Base-by-base conservation (phyloP, 352 stramenopile species). In the Phytophthora uliginosa region DNA sequence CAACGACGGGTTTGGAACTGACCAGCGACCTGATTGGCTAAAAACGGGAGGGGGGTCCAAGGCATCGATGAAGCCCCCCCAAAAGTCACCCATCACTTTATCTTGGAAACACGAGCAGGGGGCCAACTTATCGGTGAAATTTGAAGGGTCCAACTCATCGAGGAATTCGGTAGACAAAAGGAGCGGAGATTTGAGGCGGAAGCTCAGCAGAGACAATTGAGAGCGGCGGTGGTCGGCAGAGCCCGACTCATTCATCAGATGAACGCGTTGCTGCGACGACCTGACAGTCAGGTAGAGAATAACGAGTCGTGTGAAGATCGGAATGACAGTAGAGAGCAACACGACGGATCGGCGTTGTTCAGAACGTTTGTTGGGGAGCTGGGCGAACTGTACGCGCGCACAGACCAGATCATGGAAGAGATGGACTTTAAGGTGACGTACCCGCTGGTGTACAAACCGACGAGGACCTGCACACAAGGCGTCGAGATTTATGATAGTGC, bases 221-320 rank as follows among this genome's bases (percentile, higher is more conserved):
- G 62, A 47, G 26, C 26, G 26, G 62, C 48, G 2, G 69, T 76
- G 56, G 45, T 67, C 13, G 38, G 45, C 9, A 58, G 57, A 47
- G 48, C 50, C 6, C 54, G 56, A n/a, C 36, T 72, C 26, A 68
- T 76, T 48, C 62, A 53, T 33, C 62, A 76, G 45, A 47, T 72
- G 55, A 64, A 50, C 7, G 24, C 38, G 1, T 20, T 72, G 56
- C 50, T 68, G 7, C 63, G 68, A 54, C 12, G 33, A 20, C 33
- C 26, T 28, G 10, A 54, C 13, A 2, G 7, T n/a, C n/a, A 55
- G 13, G 24, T 10, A 24, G 13, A 20, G 24, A 26, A 26, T 26
- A 26, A 26, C 24, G 24, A 26, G 36, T 22, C 22, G 26, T 20
- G 7, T n/a, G 28, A 6, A 26, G 36, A 31, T 6, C 1, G 13